A percentile compares a stretch with the other conserved stretches of the same genome.
Evolutionary conservation across 2,329 filamentous ascomycete species (phyloP).

Genomic region (Colletotrichum gigasporum): DNA sequence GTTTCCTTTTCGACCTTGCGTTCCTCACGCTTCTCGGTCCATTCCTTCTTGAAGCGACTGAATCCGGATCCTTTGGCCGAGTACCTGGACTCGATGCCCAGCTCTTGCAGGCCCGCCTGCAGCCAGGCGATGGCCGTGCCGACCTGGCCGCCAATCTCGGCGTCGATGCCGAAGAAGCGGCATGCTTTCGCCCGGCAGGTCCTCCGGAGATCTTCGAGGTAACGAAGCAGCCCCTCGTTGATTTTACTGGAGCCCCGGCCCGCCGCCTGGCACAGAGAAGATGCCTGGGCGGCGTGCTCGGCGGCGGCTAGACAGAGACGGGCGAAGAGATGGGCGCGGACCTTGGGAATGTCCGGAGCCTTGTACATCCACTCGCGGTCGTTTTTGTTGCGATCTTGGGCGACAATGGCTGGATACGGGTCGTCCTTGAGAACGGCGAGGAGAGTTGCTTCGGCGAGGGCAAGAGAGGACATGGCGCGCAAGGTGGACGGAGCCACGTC

Average conservation of each 20-base stretch:
- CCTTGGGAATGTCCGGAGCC: slow-evolving; percentile 85
- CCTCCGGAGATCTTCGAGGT: slow-evolving; percentile 78
- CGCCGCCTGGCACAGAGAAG: slow-evolving; percentile 55
- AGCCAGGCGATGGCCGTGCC: slow-evolving; percentile 91
- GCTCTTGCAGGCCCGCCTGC: slow-evolving; percentile 76
- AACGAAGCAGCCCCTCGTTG: slow-evolving; percentile 73
- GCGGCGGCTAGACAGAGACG: slow-evolving; percentile 87
- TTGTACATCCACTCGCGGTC: slow-evolving; percentile 98
- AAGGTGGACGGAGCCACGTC: slow-evolving; percentile 64
- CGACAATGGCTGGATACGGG: slow-evolving; percentile 84
- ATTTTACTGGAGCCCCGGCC: slow-evolving; percentile 55
- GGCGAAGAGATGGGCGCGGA: slow-evolving; percentile 88
- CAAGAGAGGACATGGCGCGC: slow-evolving; percentile 69
- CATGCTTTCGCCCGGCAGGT: slow-evolving; percentile 87
- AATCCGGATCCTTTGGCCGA: slow-evolving; percentile 66
- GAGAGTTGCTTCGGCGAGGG: slow-evolving; percentile 88
- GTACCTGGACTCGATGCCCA: slow-evolving; percentile 69
- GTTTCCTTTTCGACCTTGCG: slow-evolving; percentile 77
- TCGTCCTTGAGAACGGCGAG: slow-evolving; percentile 94
- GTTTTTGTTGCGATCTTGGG: slow-evolving; percentile 82
- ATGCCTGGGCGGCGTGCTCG: slow-evolving; percentile 84
- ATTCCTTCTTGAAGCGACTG: slow-evolving; percentile 75
- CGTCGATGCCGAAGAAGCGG: slow-evolving; percentile 89
- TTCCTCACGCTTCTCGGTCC: slow-evolving; percentile 82
- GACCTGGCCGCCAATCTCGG: slow-evolving; percentile 82